A percentile compares a stretch with the other conserved stretches of the same genome.
These are phyloP conservation scores for Funneliformis caledonium DNA, from an alignment of 371 early-diverging fungal genomes.

Conservation along the genomic window DNA sequence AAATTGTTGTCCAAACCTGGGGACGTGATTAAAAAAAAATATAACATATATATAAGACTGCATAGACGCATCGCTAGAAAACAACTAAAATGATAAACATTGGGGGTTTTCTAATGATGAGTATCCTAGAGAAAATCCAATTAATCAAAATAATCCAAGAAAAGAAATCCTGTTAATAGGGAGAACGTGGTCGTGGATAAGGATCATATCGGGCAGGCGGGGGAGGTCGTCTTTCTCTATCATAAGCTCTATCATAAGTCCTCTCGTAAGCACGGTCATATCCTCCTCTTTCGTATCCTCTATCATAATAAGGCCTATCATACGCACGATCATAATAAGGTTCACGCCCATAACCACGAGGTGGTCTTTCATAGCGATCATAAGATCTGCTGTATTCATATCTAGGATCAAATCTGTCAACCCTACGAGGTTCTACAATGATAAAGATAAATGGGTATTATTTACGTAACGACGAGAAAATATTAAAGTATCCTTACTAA, in stretches of 20 bases:
- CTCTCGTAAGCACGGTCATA: slow-evolving; percentile 35
- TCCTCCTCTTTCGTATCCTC: slow-evolving; percentile 36
- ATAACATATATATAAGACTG: slow-evolving; percentile 19
- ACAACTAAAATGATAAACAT: slow-evolving; percentile 12
- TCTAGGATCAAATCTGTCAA: slow-evolving; percentile 61
- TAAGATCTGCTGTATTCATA: slow-evolving; percentile 57
- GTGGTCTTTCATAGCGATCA: slow-evolving; percentile 46
- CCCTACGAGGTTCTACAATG: slow-evolving; percentile 56
- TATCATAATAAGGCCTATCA: slow-evolving; percentile 40
- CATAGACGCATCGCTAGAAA: slow-evolving; percentile 20
- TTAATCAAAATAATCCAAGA: background rate
- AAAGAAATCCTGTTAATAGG: slow-evolving; percentile 18
- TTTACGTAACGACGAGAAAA: slow-evolving; percentile 44
- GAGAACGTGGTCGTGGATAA: slow-evolving; percentile 37
- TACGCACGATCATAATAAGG: slow-evolving; percentile 41
- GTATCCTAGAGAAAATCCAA: background rate
- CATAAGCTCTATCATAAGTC: slow-evolving; percentile 36
- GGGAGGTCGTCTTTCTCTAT: slow-evolving; percentile 37
- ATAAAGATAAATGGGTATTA: slow-evolving; percentile 44
- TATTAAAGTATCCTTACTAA: background rate
- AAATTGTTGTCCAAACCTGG: slow-evolving; percentile 32
- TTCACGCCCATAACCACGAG: slow-evolving; percentile 35
- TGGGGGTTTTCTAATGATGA: slow-evolving; percentile 15
- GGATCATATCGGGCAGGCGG: slow-evolving; percentile 36
- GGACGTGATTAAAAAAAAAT: slow-evolving; percentile 22